A percentile compares a stretch with the other conserved stretches of the same genome.
These are phyloP conservation scores for Trypanosoma theileri DNA, from an alignment of 208 protist genomes.

Conservation along the genomic window DNA sequence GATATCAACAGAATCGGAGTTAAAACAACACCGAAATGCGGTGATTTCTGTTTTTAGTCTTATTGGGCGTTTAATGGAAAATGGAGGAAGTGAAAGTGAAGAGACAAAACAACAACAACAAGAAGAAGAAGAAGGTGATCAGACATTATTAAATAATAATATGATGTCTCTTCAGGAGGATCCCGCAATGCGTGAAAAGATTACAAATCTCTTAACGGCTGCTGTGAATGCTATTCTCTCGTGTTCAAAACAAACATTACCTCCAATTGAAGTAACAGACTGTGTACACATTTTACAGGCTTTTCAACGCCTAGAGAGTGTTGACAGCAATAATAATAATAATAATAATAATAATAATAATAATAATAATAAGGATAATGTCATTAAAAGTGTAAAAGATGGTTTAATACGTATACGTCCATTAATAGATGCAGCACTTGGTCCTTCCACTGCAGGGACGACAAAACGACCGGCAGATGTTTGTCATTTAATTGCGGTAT, in stretches of 20 bases:
- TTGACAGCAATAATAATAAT: not conserved
- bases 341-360: not conserved
- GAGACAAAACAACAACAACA: not conserved
- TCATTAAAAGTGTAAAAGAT: not conserved
- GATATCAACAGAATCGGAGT: slow-evolving; percentile 11
- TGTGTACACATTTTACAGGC: slow-evolving; percentile 26
- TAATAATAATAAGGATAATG: not conserved
- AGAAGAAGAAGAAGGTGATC: not conserved
- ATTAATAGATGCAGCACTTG: slow-evolving; percentile 27
- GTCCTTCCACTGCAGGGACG: slow-evolving; percentile 12
- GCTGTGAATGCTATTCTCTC: slow-evolving; percentile 14
- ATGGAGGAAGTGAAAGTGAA: slow-evolving; percentile 3
- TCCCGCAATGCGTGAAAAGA: not conserved
- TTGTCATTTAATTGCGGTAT: slow-evolving; percentile 32
- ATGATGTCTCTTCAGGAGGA: not conserved
- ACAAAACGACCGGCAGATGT: slow-evolving; percentile 22
- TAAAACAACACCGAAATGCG: slow-evolving; percentile 42
- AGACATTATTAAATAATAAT: not conserved
- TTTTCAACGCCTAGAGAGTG: slow-evolving; percentile 18
- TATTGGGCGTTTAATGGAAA: slow-evolving; percentile 40
- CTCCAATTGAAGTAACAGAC: slow-evolving; percentile 26
- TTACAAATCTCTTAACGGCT: slow-evolving; percentile 18
- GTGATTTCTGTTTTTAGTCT: slow-evolving; percentile 67
- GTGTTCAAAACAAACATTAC: not conserved
- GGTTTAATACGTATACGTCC: slow-evolving; percentile 11